Evolutionary conservation across 495 filamentous ascomycete species (phyloP), one percentile per base, ranked within the genome.

Genomic region (Podospora appendiculata): DNA sequence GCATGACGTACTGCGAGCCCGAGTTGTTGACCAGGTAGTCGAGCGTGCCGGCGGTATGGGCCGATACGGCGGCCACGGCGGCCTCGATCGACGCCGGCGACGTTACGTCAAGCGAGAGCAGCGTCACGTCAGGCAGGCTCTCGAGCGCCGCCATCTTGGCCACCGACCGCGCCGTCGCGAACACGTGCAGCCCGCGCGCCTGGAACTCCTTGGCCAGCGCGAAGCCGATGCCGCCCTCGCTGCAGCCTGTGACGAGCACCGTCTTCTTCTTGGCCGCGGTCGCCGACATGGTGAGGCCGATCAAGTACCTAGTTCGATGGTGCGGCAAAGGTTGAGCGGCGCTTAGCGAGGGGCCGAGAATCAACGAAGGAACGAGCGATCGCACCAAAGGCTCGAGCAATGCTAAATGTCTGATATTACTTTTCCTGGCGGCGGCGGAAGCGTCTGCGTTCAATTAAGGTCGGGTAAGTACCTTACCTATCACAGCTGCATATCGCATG

Each of bases 11-110:
- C 65, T 41, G 51, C 54, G 44, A 41, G 7, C 69, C 75, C 34
- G 73, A 69, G 55, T 78, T 78, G 52, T 79, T 79, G n/a, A 79
- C 64, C 13, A 80, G 65, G 25, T 69, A 60, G 45, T 72, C 66
- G 4, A 80, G 63, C 19, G 53, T 63, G 14, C 62, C 64, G 12
- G 55, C 62, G 0, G 67, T 71, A 12, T 40, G 8, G 7, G 44
- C 35, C 8, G 39, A 46, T 16, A 65, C 56, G 0, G 8, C 45
- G 8, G 67, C 60, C 25, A 69, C 67, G 6, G 65, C 64, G 0
- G 51, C 43, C n/a, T 46, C 42, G 47, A 78, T 71, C 6, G 65
- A 67, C 1, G 45, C 50, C 2, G 43, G 43, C 13, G 58, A 58
- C 1, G 64, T 65, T 4, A 78, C 65, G 54, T 79, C 76, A 5